Evolutionary conservation across 768 basidiomycete genomes (phyloP).

Genomic region (Tylopilus rubrobrunneus): DNA sequence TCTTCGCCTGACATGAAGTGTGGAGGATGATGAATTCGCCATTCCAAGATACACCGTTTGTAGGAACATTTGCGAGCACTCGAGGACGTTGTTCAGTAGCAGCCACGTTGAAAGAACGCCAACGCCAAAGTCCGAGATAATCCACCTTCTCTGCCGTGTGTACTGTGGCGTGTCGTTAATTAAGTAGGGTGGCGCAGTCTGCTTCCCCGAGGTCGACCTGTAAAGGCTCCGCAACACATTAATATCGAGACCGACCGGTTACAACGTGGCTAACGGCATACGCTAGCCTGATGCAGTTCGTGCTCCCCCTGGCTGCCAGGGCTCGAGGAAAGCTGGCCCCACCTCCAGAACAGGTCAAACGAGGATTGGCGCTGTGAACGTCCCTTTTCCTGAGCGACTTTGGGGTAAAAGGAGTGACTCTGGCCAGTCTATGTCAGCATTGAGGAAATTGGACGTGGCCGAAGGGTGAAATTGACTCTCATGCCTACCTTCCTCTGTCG

Average conservation of each 20-base stretch:
- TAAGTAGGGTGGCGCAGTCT: neutral
- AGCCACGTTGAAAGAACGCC: neutral
- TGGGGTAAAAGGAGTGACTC: conserved; percentile 35
- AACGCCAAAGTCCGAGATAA: neutral
- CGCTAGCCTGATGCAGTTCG: neutral
- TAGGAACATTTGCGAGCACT: neutral
- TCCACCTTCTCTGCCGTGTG: neutral
- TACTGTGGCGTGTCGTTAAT: neutral
- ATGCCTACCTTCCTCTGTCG: conserved; percentile 31
- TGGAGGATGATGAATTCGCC: neutral
- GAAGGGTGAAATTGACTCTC: neutral
- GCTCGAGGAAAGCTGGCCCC: conserved; percentile 26
- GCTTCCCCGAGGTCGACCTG: neutral
- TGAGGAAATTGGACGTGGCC: neutral
- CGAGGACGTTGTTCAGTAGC: neutral
- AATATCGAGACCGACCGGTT: neutral
- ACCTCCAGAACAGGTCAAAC: conserved; percentile 39
- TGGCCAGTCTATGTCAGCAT: neutral
- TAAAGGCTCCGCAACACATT: neutral
- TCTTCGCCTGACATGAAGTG: neutral
- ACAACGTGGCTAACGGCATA: neutral
- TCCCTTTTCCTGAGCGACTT: conserved; percentile 39
- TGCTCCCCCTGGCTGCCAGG: neutral
- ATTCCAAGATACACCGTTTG: neutral
- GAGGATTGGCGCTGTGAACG: conserved; percentile 29